phyloP scores from a whole-genome alignment of 495 filamentous ascomycete genomes.

The Pyronema domesticum region DNA sequence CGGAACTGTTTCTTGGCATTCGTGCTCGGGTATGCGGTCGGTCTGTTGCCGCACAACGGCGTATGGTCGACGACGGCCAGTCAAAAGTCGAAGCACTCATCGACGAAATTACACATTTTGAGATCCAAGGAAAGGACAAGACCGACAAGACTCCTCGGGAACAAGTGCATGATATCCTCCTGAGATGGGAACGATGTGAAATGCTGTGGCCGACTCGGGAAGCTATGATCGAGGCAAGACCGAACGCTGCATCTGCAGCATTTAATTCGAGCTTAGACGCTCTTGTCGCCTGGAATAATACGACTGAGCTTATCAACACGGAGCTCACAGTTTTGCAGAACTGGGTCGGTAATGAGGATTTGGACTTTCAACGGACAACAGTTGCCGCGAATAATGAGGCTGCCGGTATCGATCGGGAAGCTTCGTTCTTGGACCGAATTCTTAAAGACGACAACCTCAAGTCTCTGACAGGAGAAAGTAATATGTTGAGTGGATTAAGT shows the following conservation, averaged over 20 bases:
- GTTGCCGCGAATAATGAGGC: conserved; percentile 33
- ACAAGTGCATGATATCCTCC: conserved; percentile 76
- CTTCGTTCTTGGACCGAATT: conserved; percentile 91
- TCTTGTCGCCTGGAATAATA: conserved; percentile 90
- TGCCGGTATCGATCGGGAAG: conserved; percentile 62
- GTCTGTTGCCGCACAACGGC: conserved; percentile 60
- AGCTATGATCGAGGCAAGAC: conserved; percentile 52
- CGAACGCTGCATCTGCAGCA: conserved; percentile 49
- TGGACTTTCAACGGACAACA: conserved; percentile 62
- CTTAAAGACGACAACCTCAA: conserved; percentile 91
- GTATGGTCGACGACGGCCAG: conserved; percentile 66
- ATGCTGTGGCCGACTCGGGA: conserved; percentile 61
- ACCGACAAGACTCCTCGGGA: conserved; percentile 69
- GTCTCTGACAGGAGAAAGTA: conserved; percentile 68
- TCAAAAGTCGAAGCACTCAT: conserved; percentile 48
- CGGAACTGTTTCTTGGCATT: conserved; percentile 81
- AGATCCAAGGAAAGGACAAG: conserved; percentile 84
- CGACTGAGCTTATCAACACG: conserved; percentile 92
- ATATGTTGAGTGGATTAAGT: conserved; percentile 68
- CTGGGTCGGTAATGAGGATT: conserved; percentile 91
- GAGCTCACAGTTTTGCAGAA: conserved; percentile 75
- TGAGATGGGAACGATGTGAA: conserved; percentile 75
- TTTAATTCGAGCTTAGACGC: conserved; percentile 69
- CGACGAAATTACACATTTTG: conserved; percentile 75
- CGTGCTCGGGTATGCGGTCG: conserved; percentile 66